phyloP scores from a whole-genome alignment of 441 rosid species.

The Metrosideros polymorpha region DNA sequence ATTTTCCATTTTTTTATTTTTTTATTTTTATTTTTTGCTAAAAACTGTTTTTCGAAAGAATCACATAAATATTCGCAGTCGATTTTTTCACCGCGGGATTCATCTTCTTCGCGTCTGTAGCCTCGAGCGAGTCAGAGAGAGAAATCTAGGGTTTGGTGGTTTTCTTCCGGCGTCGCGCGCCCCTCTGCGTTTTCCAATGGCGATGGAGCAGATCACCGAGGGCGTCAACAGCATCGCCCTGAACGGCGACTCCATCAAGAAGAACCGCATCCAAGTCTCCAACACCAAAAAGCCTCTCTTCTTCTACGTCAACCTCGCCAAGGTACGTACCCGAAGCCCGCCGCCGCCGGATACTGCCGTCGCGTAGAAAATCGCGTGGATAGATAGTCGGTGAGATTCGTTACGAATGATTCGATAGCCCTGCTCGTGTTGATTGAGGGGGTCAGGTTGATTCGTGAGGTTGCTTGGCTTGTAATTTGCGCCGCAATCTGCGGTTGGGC shows the following conservation, averaged over 20 bases:
- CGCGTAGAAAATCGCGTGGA: not conserved
- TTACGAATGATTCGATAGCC: not conserved
- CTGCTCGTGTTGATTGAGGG: not conserved
- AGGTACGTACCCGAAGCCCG: constrained; percentile 23
- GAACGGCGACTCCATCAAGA: constrained; percentile 38
- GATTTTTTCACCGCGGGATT: too few species aligned
- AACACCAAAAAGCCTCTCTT: constrained; percentile 89
- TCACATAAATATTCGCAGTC: not conserved
- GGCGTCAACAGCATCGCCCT: constrained; percentile 55
- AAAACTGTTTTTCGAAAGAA: not conserved
- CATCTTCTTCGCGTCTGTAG: not conserved
- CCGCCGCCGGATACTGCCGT: not conserved
- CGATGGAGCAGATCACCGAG: constrained; percentile 70
- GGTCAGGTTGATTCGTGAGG: not conserved
- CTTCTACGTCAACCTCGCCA: constrained; percentile 93
- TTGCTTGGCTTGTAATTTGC: not conserved
- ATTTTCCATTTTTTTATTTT: not conserved
- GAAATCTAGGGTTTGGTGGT: not conserved
- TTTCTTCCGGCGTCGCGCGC: not conserved
- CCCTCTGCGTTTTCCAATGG: not conserved
- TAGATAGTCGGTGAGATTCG: not conserved
- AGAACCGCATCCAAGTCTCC: constrained; percentile 89
- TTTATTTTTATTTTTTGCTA: not conserved
- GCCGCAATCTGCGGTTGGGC: not conserved
- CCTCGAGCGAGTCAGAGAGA: not conserved